Base-by-base conservation (phyloP, 2,329 filamentous ascomycete genomes). In the Xylaria sp. region DNA sequence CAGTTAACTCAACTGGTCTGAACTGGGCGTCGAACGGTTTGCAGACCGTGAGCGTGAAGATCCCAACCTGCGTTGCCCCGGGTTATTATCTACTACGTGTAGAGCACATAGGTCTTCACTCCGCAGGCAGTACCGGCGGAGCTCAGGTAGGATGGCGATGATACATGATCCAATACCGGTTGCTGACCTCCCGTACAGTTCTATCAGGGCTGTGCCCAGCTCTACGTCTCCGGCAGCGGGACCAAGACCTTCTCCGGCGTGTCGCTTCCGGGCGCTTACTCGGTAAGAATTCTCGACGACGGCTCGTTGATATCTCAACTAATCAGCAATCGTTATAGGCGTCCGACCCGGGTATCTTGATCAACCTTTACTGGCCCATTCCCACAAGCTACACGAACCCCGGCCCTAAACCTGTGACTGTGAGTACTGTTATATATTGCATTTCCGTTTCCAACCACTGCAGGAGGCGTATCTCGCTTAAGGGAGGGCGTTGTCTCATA, bases 31-130 rank as follows among this genome's bases (percentile, higher is more conserved):
- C 72, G 1, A 58, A 31, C 9, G 74, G 71, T 20, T 46, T 72
- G 46, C 59, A 59, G 6, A 69, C 71, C 20, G 74, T 76, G 31
- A 58, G 49, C 28, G 78, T 79, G 31, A 73, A 73, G 40, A 77
- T 80, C 58, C 77, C 78, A 9, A 66, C 63, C 33, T 79, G 77
- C 58, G 53, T 79, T 23, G 77, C 78, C 4, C 70, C 75, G 0
- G 78, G 79, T 23, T 73, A 79, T 63, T 80, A 80, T 58, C 74
- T 80, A n/a, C 71, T 80, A 4, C 77, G 79, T 28, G 76, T 75
- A 23, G 79, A 80, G 70, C 79, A 80, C 56, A 75, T 80, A 40
- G 78, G 68, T 7, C 71, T 80, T 7, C 79, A 80, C 58, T 74
- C 71, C 33, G 77, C 79, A 2, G 69, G 72, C 1, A 65, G 4